phyloP scores from a whole-genome alignment of 306 rosid genomes.

The Bauhinia variegata region DNA sequence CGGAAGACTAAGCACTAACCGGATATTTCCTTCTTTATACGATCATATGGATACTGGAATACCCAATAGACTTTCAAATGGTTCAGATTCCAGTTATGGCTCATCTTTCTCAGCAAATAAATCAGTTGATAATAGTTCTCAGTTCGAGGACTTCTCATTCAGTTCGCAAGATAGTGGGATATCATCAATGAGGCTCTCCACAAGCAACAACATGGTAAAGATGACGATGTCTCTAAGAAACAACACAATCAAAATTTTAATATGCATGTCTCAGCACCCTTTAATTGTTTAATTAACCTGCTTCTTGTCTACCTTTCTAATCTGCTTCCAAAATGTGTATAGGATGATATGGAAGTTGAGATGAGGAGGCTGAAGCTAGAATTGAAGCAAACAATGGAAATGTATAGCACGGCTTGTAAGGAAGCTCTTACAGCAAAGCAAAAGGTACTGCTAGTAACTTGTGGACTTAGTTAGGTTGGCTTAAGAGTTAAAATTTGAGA shows the following conservation, averaged over 20 bases:
- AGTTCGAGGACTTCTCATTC: conserved; percentile 39
- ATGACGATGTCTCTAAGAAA: too few species aligned
- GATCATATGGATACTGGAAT: conserved; percentile 48
- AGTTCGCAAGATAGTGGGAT: conserved; percentile 49
- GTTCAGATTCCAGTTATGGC: conserved; percentile 52
- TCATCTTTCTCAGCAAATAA: conserved; percentile 50
- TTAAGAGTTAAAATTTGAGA: background rate
- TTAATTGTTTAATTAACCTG: background rate
- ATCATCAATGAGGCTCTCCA: conserved; percentile 28
- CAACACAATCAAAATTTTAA: background rate
- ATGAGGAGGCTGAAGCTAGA: conserved; percentile 83
- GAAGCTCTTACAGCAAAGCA: conserved; percentile 70
- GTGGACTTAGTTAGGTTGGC: background rate
- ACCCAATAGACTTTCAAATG: conserved; percentile 43
- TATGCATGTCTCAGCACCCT: background rate
- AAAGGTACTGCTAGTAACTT: conserved; percentile 45
- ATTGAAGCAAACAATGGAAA: conserved; percentile 84
- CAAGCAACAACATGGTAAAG: conserved; percentile 40
- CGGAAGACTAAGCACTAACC: conserved; percentile 63
- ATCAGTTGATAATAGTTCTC: conserved; percentile 44
- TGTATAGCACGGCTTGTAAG: conserved; percentile 84
- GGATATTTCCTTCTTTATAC: conserved; percentile 42
- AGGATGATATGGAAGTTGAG: conserved; percentile 89
- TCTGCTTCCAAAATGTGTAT: conserved; percentile 30
- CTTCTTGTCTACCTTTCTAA: background rate